These are phyloP conservation scores for Starmerella sirachaensis DNA, from an alignment of 805 yeast genomes.

Conservation along the genomic window DNA sequence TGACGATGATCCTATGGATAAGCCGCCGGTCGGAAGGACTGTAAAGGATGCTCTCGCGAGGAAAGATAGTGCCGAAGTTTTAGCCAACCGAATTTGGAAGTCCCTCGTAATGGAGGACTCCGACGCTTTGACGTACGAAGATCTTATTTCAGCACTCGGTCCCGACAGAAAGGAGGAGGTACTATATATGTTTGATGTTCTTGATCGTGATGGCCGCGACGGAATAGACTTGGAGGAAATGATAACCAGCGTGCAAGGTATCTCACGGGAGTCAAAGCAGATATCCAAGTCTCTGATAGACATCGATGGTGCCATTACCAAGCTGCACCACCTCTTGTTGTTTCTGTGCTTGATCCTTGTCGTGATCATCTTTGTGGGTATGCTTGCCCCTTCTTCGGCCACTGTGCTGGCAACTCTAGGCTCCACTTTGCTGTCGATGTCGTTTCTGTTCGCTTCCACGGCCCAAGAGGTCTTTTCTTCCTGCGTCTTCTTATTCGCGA, in stretches of 20 bases:
- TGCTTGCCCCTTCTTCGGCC: conserved; percentile 32
- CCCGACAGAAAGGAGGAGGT: conserved; percentile 26
- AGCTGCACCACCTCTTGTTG: conserved; percentile 30
- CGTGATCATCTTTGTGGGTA: conserved; percentile 31
- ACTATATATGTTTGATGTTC: conserved; percentile 25
- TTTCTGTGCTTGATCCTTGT: conserved; percentile 28
- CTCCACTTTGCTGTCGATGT: conserved; percentile 30
- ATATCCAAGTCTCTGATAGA: conserved; percentile 31
- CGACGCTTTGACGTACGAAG: conserved; percentile 26
- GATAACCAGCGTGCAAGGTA: conserved; percentile 25
- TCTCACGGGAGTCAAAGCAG: conserved; percentile 29
- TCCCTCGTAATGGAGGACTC: conserved; percentile 32
- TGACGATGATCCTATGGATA: conserved; percentile 17
- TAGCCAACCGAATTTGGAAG: conserved; percentile 33
- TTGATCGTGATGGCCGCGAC: conserved; percentile 30
- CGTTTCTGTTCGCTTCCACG: conserved; percentile 31
- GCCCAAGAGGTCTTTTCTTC: conserved; percentile 32
- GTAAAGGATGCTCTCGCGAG: conserved; percentile 28
- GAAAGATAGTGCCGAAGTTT: conserved; percentile 22
- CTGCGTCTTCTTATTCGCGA: conserved; percentile 32
- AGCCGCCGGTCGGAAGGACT: conserved; percentile 18
- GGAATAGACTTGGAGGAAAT: conserved; percentile 31
- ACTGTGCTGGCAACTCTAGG: conserved; percentile 34
- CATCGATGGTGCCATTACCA: conserved; percentile 32
- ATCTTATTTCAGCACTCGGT: conserved; percentile 28